Conservation (phyloP, 2,329 filamentous ascomycete species). For the Pseudonectria buxi region DNA sequence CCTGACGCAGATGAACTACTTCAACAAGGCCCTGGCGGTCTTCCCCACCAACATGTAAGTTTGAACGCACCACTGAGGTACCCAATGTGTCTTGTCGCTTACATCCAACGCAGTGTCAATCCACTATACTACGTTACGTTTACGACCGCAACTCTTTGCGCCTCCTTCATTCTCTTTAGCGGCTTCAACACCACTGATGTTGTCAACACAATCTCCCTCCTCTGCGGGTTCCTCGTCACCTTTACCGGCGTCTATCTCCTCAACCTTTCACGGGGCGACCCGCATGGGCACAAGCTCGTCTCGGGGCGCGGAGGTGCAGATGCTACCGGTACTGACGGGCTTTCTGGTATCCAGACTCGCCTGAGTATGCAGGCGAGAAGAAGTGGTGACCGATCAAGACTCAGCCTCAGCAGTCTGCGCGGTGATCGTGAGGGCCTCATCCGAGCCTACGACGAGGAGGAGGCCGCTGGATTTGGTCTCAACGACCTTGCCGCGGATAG, state of each 20-base stretch:
- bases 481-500: constrained; percentile 73
- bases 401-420: constrained; percentile 56
- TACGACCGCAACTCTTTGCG: constrained; percentile 86
- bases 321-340: constrained; percentile 82
- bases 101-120: constrained; percentile 64
- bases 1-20: constrained; percentile 99
- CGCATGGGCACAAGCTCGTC: constrained; percentile 65
- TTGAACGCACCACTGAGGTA: constrained; percentile 13
- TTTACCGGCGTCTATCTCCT: constrained; percentile 94
- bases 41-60: constrained; percentile 96
- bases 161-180: constrained; percentile 91
- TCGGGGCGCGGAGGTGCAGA: constrained; percentile 59
- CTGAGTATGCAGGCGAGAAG: constrained; percentile 87
- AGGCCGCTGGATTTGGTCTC: constrained; percentile 65
- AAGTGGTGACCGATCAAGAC: constrained; percentile 59
- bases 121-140: constrained; percentile 97
- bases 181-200: constrained; percentile 93
- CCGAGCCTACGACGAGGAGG: constrained; percentile 82
- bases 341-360: constrained; percentile 83
- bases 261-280: constrained; percentile 89
- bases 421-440: constrained; percentile 78
- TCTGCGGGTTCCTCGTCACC: constrained; percentile 89
- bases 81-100: constrained; percentile 1
- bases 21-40: constrained; percentile 95
- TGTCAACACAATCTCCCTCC: constrained; percentile 84